phyloP scores from a whole-genome alignment of 306 rosid species.

The Rosa lucieae region DNA sequence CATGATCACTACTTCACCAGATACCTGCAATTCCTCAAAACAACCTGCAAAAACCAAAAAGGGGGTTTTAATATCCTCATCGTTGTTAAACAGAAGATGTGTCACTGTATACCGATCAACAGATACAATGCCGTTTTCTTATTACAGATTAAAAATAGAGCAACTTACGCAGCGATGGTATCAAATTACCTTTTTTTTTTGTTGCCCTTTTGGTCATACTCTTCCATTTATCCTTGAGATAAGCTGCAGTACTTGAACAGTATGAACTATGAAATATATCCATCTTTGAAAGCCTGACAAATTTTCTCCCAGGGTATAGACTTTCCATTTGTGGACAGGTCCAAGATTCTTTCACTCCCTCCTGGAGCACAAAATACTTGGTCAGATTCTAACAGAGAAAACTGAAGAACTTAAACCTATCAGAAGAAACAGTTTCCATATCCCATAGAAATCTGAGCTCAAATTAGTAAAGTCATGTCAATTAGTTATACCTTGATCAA shows the following conservation, averaged over 20 bases:
- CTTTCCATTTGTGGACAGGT: neutral
- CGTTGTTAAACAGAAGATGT: neutral
- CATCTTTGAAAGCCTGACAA: neutral
- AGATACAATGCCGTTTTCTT: neutral
- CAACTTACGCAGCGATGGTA: neutral
- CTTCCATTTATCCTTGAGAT: conserved; percentile 8
- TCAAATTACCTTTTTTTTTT: neutral
- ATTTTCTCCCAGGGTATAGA: conserved; percentile 2
- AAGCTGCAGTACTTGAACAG: neutral
- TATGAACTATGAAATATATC: neutral
- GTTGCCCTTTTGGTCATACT: neutral
- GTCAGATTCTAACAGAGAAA: neutral
- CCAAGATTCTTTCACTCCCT: neutral
- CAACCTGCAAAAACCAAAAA: neutral
- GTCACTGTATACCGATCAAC: neutral
- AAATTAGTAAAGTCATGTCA: neutral
- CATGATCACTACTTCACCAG: neutral
- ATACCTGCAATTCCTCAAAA: neutral
- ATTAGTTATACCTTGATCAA: neutral
- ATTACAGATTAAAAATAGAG: neutral
- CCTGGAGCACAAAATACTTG: neutral
- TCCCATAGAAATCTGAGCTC: neutral
- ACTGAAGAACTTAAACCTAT: neutral
- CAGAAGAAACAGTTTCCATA: neutral
- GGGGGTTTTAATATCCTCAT: neutral